phyloP scores from a whole-genome alignment of 202 grass and related monocot genomes.

The Panicum virgatum region DNA sequence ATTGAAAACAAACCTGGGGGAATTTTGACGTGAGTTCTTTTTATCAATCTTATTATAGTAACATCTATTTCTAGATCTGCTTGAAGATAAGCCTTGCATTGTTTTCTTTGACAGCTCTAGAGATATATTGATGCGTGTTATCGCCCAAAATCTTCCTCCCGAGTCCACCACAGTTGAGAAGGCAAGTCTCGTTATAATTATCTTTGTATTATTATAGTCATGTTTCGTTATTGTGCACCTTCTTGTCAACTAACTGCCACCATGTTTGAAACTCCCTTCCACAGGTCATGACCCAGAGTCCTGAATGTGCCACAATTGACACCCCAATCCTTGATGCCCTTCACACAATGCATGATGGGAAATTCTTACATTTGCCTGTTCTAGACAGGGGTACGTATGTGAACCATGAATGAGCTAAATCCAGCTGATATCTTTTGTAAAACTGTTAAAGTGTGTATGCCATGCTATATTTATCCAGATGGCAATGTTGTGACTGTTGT shows the following conservation, averaged over 20 bases:
- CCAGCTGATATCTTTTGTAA: conserved; percentile 4
- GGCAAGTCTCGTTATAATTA: conserved; percentile 48
- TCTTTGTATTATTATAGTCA: neutral
- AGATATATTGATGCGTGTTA: conserved; percentile 96
- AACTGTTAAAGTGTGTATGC: conserved; percentile 2
- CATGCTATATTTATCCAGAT: conserved; percentile 56
- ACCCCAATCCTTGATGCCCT: conserved; percentile 92
- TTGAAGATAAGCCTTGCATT: conserved; percentile 16
- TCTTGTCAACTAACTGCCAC: neutral
- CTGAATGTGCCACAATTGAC: conserved; percentile 85
- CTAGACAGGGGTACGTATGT: conserved; percentile 67
- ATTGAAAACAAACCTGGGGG: conserved; percentile 88
- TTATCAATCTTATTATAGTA: conserved; percentile 27
- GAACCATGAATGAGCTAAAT: neutral
- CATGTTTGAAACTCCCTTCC: conserved; percentile 34
- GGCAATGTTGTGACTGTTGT: conserved; percentile 84
- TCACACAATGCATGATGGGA: conserved; percentile 93
- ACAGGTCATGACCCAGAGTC: conserved; percentile 99
- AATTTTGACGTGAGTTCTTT: conserved; percentile 78
- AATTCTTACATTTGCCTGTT: conserved; percentile 96
- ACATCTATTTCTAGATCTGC: neutral
- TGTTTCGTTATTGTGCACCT: neutral
- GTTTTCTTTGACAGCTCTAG: conserved; percentile 54
- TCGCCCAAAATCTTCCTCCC: conserved; percentile 77
- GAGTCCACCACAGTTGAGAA: conserved; percentile 90